phyloP scores from a whole-genome alignment of 352 stramenopile species.

The Pythium dissimile region DNA sequence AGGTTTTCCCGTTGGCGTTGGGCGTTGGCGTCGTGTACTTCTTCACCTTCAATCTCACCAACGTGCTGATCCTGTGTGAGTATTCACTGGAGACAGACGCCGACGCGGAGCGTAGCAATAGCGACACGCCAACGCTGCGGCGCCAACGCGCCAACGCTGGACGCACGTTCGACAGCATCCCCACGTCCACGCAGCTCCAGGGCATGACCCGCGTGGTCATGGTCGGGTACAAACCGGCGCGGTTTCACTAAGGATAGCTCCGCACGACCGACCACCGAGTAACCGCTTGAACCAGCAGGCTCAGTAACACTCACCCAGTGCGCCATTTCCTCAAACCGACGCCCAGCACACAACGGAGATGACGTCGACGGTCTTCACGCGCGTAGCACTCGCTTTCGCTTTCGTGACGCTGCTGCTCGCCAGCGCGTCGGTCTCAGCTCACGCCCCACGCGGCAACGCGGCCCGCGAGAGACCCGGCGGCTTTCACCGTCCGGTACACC shows the following conservation, averaged over 20 bases:
- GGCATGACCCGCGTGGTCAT: conserved; percentile 22
- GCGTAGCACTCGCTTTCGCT: too few species aligned
- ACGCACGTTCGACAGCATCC: conserved; percentile 17
- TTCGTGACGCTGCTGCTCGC: neutral
- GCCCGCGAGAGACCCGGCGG: too few species aligned
- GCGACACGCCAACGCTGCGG: neutral
- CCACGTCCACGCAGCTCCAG: conserved; percentile 6
- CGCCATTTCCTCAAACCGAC: too few species aligned
- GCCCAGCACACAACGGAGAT: too few species aligned
- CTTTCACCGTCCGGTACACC: too few species aligned
- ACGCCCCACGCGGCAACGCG: neutral
- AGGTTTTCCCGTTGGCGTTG: conserved; percentile 34
- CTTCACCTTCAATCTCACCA: conserved; percentile 50
- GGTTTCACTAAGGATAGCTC: conserved; percentile 17
- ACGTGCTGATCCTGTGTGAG: conserved; percentile 54
- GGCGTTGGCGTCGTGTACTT: conserved; percentile 37
- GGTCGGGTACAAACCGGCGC: conserved; percentile 18
- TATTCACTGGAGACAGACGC: conserved; percentile 5
- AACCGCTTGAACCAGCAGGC: too few species aligned
- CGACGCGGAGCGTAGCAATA: neutral
- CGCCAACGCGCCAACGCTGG: neutral
- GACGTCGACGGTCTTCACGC: too few species aligned
- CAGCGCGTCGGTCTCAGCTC: neutral
- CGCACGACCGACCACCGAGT: neutral
- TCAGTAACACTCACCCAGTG: too few species aligned